Evolutionary conservation across 2,329 filamentous ascomycete species (phyloP), one percentile per base, ranked within the genome.

Genomic region (Talaromyces sp.): DNA sequence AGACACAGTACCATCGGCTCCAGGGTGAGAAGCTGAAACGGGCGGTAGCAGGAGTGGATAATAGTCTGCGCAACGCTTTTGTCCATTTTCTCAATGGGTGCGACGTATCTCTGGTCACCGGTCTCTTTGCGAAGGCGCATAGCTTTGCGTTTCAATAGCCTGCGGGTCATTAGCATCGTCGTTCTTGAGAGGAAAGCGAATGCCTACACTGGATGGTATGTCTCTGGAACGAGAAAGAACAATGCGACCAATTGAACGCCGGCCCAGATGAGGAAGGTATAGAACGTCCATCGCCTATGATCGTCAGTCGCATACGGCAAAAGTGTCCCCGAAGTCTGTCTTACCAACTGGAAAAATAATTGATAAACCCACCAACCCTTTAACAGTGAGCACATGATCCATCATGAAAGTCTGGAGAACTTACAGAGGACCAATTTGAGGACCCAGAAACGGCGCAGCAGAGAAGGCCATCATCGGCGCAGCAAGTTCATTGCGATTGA

Each of bases 1-100:
- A 97, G 85, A 67, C 87, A 86, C 63, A 95, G 80, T 64, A 88
- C 90, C 91, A 96, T 97, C 67, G 90, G 91, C 79, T 96, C 92
- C 60, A 90, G 84, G 57, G 88, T 75, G 61, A 97, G 82, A 5
- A 97, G 84, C 75, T 95, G 85, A 72, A 95, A 90, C 5, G 91
- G 91, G 35, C 84, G 76, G 66, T 54, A 21, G 82, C 88, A 54
- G 76, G 76, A 9, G 82, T 76, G 25, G 6, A 83, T 77, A 21
- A 92, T 76, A 1, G 88, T 88, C 54, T 74, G 77, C 6, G 78
- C 69, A 42, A 96, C 86, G 0, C 90, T 92, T 69, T 86, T 86
- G 60, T 88, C 78, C 66, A 84, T 77, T 68, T 85, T 88, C 75
- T 97, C 93, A 67, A 91, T 89, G 0, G 91, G 88, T 7, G 92